Evolutionary conservation across 495 filamentous ascomycete species (phyloP), one percentile per base, ranked within the genome.

Genomic region (Lepraria neglecta): DNA sequence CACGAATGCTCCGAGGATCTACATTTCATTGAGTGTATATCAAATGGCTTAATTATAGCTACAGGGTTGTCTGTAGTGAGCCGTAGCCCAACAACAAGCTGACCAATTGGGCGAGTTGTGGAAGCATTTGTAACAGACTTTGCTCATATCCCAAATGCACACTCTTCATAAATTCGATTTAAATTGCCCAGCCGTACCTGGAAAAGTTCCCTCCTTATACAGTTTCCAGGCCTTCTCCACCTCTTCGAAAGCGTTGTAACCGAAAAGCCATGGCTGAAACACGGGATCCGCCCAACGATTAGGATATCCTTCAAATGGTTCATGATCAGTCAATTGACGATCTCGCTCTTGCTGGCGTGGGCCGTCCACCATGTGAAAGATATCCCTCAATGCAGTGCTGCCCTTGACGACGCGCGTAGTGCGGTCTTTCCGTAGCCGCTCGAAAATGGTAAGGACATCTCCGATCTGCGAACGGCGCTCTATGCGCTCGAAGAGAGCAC

Each of bases 291-390:
- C 71, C 80, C 80, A 82, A 28, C 71, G 74, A 60, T 79, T 77
- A 0, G 77, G 77, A 43, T 73, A 66, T 19, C 67, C 67, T n/a
- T 80, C 52, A 51, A 68, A 45, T 57, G 76, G 63, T 38, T 70
- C 55, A 38, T 70, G 59, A 63, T 67, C 31, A 63, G 62, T 19
- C 61, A 82, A 72, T 45, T 74, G 71, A 46, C 72, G 71, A 61
- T 84, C 82, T 12, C 82, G 72, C 30, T 78, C 76, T 40, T 70
- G 59, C 60, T 83, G 82, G 54, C 78, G 75, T 6, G 72, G 70
- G 1, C 82, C 82, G 61, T 85, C 81, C 17, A 74, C 75, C 24
- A 84, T 66, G 61, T 85, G 82, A 56, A 83, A 76, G 0, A 77
- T 71, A 58, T 77, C 65, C 27, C 80, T 77, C 46, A 82, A 78